These are phyloP conservation scores for Turritis glabra DNA, from an alignment of 345 rosid genomes.

Conservation along the genomic window DNA sequence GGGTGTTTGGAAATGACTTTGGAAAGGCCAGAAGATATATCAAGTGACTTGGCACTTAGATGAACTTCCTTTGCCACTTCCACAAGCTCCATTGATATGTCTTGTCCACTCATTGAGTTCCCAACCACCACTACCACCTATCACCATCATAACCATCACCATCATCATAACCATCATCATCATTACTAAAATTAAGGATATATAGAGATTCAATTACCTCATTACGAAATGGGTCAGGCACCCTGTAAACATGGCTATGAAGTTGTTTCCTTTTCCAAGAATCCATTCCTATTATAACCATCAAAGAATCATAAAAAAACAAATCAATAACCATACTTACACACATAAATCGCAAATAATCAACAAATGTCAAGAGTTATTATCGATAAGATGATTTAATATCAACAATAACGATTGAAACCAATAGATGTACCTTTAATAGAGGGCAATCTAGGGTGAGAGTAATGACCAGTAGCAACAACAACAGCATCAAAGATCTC, in stretches of 20 bases:
- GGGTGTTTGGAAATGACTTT: constrained; percentile 67
- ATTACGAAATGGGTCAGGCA: constrained; percentile 71
- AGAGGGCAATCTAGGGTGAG: constrained; percentile 73
- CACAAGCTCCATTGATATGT: constrained; percentile 85
- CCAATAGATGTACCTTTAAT: constrained; percentile 60
- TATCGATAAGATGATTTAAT: background rate
- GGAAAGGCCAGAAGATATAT: constrained; percentile 61
- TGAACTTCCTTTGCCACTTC: constrained; percentile 77
- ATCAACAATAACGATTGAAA: background rate
- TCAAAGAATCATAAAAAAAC: background rate
- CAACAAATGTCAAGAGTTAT: background rate
- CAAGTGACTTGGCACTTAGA: constrained; percentile 64
- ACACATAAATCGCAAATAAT: background rate
- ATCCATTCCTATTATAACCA: constrained; percentile 64
- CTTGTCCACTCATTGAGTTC: constrained; percentile 83
- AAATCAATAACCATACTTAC: background rate
- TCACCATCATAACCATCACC: background rate
- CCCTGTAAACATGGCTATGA: constrained; percentile 80
- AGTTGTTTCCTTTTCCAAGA: constrained; percentile 84
- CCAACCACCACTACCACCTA: constrained; percentile 88
- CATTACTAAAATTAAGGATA: background rate
- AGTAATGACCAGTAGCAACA: constrained; percentile 91
- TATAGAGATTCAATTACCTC: constrained; percentile 47
- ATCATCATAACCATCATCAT: background rate
- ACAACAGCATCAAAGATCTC: constrained; percentile 91